Evolutionary conservation across 2,329 filamentous ascomycete species (phyloP).

Genomic region (Endoconidiophora laricicola): DNA sequence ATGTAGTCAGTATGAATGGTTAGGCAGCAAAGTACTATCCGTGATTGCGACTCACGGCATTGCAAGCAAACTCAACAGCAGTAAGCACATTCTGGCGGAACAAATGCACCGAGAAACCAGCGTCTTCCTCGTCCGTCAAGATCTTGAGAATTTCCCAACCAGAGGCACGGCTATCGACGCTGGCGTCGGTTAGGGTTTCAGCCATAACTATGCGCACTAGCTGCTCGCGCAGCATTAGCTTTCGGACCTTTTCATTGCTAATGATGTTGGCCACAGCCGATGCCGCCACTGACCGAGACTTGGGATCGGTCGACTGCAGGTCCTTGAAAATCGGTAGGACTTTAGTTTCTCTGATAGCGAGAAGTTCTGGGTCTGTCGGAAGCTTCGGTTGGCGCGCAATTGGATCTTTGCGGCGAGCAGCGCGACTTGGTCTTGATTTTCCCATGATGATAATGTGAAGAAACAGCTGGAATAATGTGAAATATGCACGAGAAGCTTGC

Average conservation of each 20-base stretch:
- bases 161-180: slow-evolving; percentile 44
- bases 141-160: slow-evolving; percentile 52
- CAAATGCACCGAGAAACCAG: slow-evolving; percentile 49
- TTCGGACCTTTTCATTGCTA: slow-evolving; percentile 43
- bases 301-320: slow-evolving; percentile 40
- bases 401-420: slow-evolving; percentile 34
- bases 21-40: not conserved
- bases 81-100: slow-evolving; percentile 45
- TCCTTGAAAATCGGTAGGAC: slow-evolving; percentile 47
- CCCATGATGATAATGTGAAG: slow-evolving; percentile 28
- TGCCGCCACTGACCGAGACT: slow-evolving; percentile 42
- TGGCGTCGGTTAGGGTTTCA: slow-evolving; percentile 46
- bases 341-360: slow-evolving; percentile 43
- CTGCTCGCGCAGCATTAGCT: slow-evolving; percentile 48
- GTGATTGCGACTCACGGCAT: slow-evolving; percentile 26
- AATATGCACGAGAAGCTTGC: not conserved
- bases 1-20: not conserved
- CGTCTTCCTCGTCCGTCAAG: slow-evolving; percentile 45
- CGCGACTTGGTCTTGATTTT: slow-evolving; percentile 39
- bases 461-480: not conserved
- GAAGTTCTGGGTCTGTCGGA: slow-evolving; percentile 45
- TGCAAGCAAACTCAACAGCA: slow-evolving; percentile 39
- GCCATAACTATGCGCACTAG: slow-evolving; percentile 46
- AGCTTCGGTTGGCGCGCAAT: slow-evolving; percentile 42
- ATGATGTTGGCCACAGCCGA: slow-evolving; percentile 44